phyloP scores from a whole-genome alignment of 2,329 filamentous ascomycete genomes.

The Phyllosticta citribraziliensis region DNA sequence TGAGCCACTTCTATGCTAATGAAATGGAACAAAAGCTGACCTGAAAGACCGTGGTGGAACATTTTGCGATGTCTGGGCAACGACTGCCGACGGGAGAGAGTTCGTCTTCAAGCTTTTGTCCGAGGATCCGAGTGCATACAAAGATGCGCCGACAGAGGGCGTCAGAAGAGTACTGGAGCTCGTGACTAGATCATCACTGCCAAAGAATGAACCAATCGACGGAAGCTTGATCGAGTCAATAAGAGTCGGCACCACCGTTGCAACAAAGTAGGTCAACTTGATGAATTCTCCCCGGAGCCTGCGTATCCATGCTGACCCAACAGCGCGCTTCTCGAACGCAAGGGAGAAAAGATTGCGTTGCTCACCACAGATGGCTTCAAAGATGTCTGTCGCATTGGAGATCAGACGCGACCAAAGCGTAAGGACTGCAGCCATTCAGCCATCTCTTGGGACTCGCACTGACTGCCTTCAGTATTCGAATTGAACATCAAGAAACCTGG shows the following conservation, averaged over 20 bases:
- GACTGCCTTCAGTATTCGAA: slow-evolving; percentile 14
- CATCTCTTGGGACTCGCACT: not conserved
- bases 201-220: slow-evolving; percentile 17
- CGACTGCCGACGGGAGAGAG: slow-evolving; percentile 1
- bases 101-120: slow-evolving; percentile 23
- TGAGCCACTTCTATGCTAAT: not conserved
- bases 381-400: slow-evolving; percentile 18
- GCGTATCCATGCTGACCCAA: slow-evolving; percentile 7
- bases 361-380: slow-evolving; percentile 14
- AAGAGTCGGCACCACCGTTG: slow-evolving; percentile 14
- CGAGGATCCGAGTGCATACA: slow-evolving; percentile 21
- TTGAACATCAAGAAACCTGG: slow-evolving; percentile 17
- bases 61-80: slow-evolving; percentile 8
- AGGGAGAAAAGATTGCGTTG: slow-evolving; percentile 12
- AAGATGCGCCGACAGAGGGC: slow-evolving; percentile 24
- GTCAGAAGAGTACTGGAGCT: slow-evolving; percentile 22
- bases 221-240: slow-evolving; percentile 15
- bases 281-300: not conserved
- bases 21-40: not conserved
- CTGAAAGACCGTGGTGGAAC: slow-evolving; percentile 5
- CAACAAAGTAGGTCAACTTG: slow-evolving; percentile 16
- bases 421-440: not conserved
- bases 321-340: slow-evolving; percentile 18
- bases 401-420: slow-evolving; percentile 17
- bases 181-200: slow-evolving; percentile 11